These are phyloP conservation scores for Clarireedia sp. DNA, from an alignment of 2,329 filamentous ascomycete species.

Conservation along the genomic window DNA sequence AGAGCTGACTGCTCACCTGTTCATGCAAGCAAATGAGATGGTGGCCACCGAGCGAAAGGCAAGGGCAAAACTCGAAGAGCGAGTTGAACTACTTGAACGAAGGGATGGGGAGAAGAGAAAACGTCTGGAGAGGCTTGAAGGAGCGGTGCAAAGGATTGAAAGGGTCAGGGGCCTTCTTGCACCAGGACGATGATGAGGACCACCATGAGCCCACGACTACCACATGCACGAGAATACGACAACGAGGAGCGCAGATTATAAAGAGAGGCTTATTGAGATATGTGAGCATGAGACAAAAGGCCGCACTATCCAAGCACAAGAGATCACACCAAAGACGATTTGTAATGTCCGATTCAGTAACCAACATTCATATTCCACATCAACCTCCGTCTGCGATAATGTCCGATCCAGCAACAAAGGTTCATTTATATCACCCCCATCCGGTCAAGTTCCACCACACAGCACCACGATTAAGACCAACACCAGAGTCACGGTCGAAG, in stretches of 20 bases:
- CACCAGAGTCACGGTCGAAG: not conserved
- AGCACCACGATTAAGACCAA: not conserved
- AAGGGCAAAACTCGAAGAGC: slow-evolving; percentile 61
- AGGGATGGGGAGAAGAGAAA: slow-evolving; percentile 62
- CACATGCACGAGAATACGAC: slow-evolving; percentile 1
- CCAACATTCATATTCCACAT: not conserved
- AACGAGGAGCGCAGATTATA: slow-evolving; percentile 7
- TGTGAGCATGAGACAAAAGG: slow-evolving; percentile 14
- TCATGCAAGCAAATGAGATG: slow-evolving; percentile 84
- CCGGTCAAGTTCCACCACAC: not conserved
- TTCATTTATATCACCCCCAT: not conserved
- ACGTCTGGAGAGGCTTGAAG: slow-evolving; percentile 62
- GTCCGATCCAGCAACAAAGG: too few relatives aligned
- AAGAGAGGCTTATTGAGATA: slow-evolving; percentile 16
- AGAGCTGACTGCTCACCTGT: slow-evolving; percentile 66
- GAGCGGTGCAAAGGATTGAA: slow-evolving; percentile 63
- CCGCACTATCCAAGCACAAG: not conserved
- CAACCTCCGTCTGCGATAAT: not conserved
- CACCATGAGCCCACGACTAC: not conserved
- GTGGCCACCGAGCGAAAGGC: slow-evolving; percentile 68
- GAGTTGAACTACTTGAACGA: slow-evolving; percentile 59
- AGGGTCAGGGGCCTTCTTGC: slow-evolving; percentile 54
- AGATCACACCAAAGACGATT: not conserved
- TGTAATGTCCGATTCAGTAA: not conserved
- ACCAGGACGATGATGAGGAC: slow-evolving; percentile 19